A percentile compares a stretch with the other conserved stretches of the same genome.
phyloP scores from a whole-genome alignment of 805 yeast genomes.

The Saturnispora saitoi region DNA sequence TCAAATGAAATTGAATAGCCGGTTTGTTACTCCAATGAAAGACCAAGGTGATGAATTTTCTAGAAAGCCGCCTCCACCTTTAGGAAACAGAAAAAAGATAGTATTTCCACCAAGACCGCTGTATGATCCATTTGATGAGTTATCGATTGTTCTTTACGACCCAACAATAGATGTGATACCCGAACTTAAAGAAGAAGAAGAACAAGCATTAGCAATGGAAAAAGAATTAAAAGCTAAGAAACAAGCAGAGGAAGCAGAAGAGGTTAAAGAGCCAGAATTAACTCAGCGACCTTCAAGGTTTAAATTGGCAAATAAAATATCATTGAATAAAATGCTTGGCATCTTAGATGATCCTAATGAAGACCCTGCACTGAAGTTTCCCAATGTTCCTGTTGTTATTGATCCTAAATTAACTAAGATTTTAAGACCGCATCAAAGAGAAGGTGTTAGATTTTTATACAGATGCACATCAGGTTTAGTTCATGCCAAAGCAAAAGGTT shows the following conservation, averaged over 20 bases:
- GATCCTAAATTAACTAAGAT: slow-evolving; percentile 82
- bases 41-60: slow-evolving; percentile 28
- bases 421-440: slow-evolving; percentile 91
- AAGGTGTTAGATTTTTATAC: slow-evolving; percentile 87
- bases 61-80: slow-evolving; percentile 66
- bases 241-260: slow-evolving; percentile 11
- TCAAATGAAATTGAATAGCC: slow-evolving; percentile 35
- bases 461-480: slow-evolving; percentile 84
- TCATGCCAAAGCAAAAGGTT: slow-evolving; percentile 80
- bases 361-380: slow-evolving; percentile 40
- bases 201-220: slow-evolving; percentile 20
- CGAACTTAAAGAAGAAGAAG: slow-evolving; percentile 25
- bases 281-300: slow-evolving; percentile 25
- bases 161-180: slow-evolving; percentile 73
- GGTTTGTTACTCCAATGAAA: slow-evolving; percentile 55
- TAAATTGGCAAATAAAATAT: slow-evolving; percentile 43
- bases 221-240: slow-evolving; percentile 17
- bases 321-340: slow-evolving; percentile 76
- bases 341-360: slow-evolving; percentile 46
- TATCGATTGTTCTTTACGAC: slow-evolving; percentile 90
- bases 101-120: slow-evolving; percentile 78
- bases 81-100: slow-evolving; percentile 70
- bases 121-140: slow-evolving; percentile 91
- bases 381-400: slow-evolving; percentile 91
- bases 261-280: slow-evolving; percentile 4